Evolutionary conservation across 176 grass and related monocot genomes (phyloP).

Genomic region (Triticum monococcum): DNA sequence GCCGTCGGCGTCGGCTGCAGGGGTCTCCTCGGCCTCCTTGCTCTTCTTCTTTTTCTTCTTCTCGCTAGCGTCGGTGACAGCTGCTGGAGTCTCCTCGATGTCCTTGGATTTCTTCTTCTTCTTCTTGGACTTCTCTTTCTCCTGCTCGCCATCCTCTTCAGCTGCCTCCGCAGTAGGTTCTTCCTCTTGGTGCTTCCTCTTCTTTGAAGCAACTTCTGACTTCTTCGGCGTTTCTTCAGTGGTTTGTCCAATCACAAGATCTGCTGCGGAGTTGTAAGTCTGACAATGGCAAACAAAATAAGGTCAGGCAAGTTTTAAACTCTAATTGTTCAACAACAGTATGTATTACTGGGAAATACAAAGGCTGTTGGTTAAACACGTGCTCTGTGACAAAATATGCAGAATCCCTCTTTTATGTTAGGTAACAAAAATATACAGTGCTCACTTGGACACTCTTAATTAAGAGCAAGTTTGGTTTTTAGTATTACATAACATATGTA

Average conservation of each 20-base stretch:
- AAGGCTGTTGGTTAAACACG: neutral
- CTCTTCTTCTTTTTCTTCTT: conserved; percentile 63
- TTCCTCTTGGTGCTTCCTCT: conserved; percentile 55
- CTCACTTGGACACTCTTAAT: too few relatives aligned
- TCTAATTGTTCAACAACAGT: neutral
- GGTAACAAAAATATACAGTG: neutral
- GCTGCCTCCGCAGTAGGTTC: conserved; percentile 2
- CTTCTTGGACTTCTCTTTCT: conserved; percentile 48
- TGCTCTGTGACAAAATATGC: neutral
- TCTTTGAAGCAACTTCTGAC: conserved; percentile 42
- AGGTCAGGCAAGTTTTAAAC: neutral
- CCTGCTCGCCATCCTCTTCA: conserved; percentile 13
- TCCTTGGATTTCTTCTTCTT: conserved; percentile 43
- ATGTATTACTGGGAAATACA: neutral
- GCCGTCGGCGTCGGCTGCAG: neutral
- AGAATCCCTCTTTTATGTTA: neutral
- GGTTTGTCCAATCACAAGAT: conserved; percentile 46
- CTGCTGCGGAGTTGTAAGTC: conserved; percentile 80
- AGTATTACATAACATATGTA: neutral
- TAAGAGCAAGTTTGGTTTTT: neutral
- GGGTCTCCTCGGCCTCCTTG: conserved; percentile 25
- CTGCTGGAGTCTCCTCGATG: neutral
- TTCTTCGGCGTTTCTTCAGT: conserved; percentile 42
- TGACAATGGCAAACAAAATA: conserved; percentile 28
- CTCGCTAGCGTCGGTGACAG: conserved; percentile 5